Evolutionary conservation across 2,329 filamentous ascomycete genomes (phyloP).

Genomic region (Pseudophaeomoniella oleicola): DNA sequence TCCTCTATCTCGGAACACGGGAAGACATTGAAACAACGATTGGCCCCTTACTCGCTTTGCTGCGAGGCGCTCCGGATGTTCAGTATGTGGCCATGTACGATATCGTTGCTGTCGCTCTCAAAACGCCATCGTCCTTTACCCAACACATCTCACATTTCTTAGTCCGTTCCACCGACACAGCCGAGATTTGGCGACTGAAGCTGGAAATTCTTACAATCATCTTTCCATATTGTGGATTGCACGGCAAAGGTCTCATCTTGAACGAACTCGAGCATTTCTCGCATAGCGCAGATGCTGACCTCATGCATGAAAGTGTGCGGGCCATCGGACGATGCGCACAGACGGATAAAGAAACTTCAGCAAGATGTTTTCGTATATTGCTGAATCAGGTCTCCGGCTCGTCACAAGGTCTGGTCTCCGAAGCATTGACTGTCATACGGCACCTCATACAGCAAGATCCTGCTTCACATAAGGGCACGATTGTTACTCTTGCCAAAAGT

Average conservation of each 20-base stretch:
- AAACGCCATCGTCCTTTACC: slow-evolving; percentile 64
- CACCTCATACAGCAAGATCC: slow-evolving; percentile 91
- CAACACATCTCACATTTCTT: slow-evolving; percentile 83
- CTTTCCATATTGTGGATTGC: slow-evolving; percentile 65
- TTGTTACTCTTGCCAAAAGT: slow-evolving; percentile 78
- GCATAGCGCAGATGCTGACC: slow-evolving; percentile 53
- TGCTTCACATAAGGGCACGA: slow-evolving; percentile 63
- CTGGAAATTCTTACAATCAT: slow-evolving; percentile 81
- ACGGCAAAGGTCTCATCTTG: slow-evolving; percentile 72
- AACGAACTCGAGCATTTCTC: slow-evolving; percentile 92
- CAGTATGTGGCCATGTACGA: slow-evolving; percentile 86
- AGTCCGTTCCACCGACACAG: slow-evolving; percentile 62
- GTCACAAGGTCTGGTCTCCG: slow-evolving; percentile 76
- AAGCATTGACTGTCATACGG: slow-evolving; percentile 85
- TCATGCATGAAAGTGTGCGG: slow-evolving; percentile 78
- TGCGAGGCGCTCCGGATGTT: slow-evolving; percentile 74
- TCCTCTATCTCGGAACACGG: slow-evolving; percentile 66
- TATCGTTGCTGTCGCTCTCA: slow-evolving; percentile 80
- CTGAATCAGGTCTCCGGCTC: slow-evolving; percentile 77
- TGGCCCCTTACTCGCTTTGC: slow-evolving; percentile 71
- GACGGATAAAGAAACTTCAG: slow-evolving; percentile 53
- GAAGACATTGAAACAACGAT: slow-evolving; percentile 62
- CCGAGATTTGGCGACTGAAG: slow-evolving; percentile 79
- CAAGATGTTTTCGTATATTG: slow-evolving; percentile 67
- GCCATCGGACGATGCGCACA: slow-evolving; percentile 92